These are phyloP conservation scores for Mycena sp. DNA, from an alignment of 1,284 basidiomycete species.

Conservation along the genomic window DNA sequence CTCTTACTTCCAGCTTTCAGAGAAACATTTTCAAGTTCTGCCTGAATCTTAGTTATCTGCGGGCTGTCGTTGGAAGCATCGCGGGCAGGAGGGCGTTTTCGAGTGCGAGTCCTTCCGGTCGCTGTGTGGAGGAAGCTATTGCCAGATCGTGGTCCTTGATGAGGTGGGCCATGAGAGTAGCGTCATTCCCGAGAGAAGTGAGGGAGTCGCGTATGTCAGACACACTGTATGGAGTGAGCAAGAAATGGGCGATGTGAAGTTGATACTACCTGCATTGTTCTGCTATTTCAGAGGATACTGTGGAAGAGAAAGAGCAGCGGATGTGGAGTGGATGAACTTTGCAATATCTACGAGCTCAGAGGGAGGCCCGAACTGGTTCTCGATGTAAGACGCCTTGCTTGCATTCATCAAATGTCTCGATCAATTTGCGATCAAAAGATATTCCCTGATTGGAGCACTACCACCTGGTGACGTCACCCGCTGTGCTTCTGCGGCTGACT, in stretches of 20 bases:
- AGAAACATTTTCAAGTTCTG: conserved; percentile 56
- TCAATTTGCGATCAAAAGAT: too few relatives aligned
- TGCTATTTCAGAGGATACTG: conserved; percentile 19
- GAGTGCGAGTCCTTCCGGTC: conserved; percentile 52
- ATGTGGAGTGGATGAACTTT: conserved; percentile 48
- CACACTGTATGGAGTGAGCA: conserved; percentile 51
- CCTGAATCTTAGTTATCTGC: conserved; percentile 57
- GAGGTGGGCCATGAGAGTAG: conserved; percentile 66
- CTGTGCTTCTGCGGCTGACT: too few relatives aligned
- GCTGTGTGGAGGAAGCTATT: conserved; percentile 56
- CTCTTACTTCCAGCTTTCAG: conserved; percentile 69
- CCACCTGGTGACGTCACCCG: too few relatives aligned
- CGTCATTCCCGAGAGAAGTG: conserved; percentile 59
- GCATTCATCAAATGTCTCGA: conserved; percentile 48
- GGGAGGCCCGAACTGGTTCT: conserved; percentile 63
- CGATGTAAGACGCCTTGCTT: conserved; percentile 45
- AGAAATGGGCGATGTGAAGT: neutral
- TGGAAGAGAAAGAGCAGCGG: neutral
- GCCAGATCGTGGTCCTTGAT: conserved; percentile 60
- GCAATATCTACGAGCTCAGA: conserved; percentile 58
- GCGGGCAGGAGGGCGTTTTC: conserved; percentile 42
- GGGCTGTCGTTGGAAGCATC: conserved; percentile 47
- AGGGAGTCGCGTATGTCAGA: conserved; percentile 60
- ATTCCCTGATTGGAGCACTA: too few relatives aligned
- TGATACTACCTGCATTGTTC: conserved; percentile 24